Evolutionary conservation across 192 early-diverging fungal species (phyloP).

Genomic region (Coemansia sp.): DNA sequence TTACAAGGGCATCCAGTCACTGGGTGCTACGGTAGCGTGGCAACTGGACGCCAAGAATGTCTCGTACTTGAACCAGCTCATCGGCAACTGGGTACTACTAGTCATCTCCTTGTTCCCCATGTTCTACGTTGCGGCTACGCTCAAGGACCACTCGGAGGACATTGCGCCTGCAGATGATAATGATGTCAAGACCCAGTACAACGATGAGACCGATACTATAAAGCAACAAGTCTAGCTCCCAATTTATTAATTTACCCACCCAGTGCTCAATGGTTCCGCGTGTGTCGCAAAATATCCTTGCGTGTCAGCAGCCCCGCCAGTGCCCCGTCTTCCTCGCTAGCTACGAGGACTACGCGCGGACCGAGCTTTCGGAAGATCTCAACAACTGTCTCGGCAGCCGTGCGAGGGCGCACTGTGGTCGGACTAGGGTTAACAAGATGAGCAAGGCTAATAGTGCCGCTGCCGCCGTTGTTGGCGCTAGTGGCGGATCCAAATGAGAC

Average conservation of each 20-base stretch:
- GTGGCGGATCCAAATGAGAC: not conserved
- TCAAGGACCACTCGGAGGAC: constrained; percentile 55
- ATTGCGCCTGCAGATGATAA: not conserved
- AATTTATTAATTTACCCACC: not conserved
- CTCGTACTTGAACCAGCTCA: constrained; percentile 57
- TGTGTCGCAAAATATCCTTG: constrained; percentile 68
- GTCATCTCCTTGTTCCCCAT: constrained; percentile 58
- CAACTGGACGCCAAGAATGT: constrained; percentile 65
- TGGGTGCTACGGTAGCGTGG: constrained; percentile 70
- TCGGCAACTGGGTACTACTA: constrained; percentile 62
- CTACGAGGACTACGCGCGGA: constrained; percentile 72
- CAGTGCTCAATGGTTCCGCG: constrained; percentile 4
- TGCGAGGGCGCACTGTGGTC: constrained; percentile 69
- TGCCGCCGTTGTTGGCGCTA: no score
- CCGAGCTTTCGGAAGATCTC: constrained; percentile 88
- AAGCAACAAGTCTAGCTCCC: not conserved
- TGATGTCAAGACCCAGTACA: not conserved
- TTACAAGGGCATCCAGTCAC: constrained; percentile 88
- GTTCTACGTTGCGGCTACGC: constrained; percentile 50
- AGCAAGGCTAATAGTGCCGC: constrained; percentile 12
- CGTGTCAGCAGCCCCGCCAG: constrained; percentile 73
- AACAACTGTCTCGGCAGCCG: constrained; percentile 72
- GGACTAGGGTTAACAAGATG: constrained; percentile 61
- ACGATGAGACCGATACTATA: not conserved
- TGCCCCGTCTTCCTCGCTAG: constrained; percentile 62